Conservation (phyloP, 148 eudicot species). For the Camellia lanceoleosa region DNA sequence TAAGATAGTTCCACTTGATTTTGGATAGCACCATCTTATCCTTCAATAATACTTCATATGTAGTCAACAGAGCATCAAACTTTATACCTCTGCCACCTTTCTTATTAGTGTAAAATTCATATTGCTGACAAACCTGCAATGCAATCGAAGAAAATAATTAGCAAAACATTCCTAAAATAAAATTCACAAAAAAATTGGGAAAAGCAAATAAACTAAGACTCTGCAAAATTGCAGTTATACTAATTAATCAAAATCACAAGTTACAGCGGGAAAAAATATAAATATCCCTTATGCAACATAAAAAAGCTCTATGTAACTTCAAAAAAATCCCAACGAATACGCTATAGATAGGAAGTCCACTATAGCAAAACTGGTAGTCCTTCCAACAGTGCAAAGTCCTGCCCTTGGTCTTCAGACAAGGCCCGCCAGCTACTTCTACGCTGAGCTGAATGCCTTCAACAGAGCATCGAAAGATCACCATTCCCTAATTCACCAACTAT, state of each 20-base stretch:
- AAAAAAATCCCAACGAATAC: not conserved
- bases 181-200: no score
- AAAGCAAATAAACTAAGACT: not conserved
- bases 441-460: no score
- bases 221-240: not conserved
- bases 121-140: conserved; percentile 97
- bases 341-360: no score
- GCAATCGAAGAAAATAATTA: conserved; percentile 24
- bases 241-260: not conserved
- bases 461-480: no score
- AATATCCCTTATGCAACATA: not conserved
- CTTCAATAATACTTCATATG: conserved; percentile 93
- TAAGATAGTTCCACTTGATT: conserved; percentile 95
- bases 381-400: not conserved
- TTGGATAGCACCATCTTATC: conserved; percentile 87
- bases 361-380: not conserved
- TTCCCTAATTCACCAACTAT: not conserved
- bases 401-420: not conserved
- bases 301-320: not conserved
- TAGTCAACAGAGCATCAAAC: conserved; percentile 86
- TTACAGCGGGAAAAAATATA: not conserved
- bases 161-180: not conserved
- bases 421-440: no score
- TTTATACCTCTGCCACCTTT: conserved; percentile 57
- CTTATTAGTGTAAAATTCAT: conserved; percentile 83